Evolutionary conservation across 176 grass and related monocot genomes (phyloP), one percentile per base, ranked within the genome.

Genomic region (Cenchrus fungigraminus): DNA sequence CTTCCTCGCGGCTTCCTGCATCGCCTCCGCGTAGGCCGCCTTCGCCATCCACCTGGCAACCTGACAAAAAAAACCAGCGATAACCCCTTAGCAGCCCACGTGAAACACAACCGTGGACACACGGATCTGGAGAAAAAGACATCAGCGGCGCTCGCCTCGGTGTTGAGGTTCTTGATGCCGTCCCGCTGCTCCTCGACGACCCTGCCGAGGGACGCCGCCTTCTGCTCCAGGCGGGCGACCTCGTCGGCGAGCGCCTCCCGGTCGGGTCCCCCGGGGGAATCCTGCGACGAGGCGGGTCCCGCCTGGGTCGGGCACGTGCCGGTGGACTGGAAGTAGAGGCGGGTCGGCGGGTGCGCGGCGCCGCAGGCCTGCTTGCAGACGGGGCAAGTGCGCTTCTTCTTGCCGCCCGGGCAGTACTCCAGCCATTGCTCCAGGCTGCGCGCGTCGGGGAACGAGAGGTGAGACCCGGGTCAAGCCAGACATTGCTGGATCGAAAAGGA

Each of bases 371-470:
- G 93, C 88, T 98, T 98, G 89, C 96, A 98, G 84, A 98, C 78
- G 15, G 96, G 96, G 85, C 96, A 98, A 54, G 91, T 87, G 8
- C 86, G 86, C 89, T 95, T 95, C 88, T 93, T 93, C 85, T 86
- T 90, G 12, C 93, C 87, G 9, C 79, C 84, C 0, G 93, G 89
- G 91, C 93, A 98, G 88, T 98, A 95, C 88, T 95, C 96, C 65
- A 98, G 57, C 96, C 96, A 98, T 91, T 98, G 96, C 80, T 95
- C 91, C 45, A 98, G 65, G 77, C 96, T 98, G 84, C 57, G 54
- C 32, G 52, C 16, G 72, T 22, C n/a, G 59, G 67, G 49, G 69
- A 4, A 0, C 34, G 34, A 29, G 28, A 29, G 49, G 52, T 32
- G 47, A 15, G 50, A 51, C 14, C 17, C 49, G 16, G 78, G 52